These are phyloP conservation scores for Colletotrichum scovillei DNA, from an alignment of 2,329 filamentous ascomycete genomes.

Conservation along the genomic window DNA sequence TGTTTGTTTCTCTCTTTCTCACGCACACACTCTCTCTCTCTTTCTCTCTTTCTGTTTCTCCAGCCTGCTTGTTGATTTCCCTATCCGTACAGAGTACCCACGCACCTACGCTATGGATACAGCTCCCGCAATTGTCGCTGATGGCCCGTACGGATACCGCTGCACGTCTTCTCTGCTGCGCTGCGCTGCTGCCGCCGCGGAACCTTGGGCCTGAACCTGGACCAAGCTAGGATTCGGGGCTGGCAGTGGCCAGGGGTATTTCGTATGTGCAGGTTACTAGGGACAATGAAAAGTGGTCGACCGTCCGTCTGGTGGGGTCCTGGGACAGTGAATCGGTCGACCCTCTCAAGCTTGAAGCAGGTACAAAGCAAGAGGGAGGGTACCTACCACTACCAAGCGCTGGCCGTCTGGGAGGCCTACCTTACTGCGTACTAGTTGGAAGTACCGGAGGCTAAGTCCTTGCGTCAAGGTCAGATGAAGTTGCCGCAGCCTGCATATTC, in stretches of 20 bases:
- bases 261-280: background rate
- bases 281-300: background rate
- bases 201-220: constrained; percentile 15
- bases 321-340: background rate
- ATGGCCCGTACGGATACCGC: background rate
- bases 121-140: background rate
- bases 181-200: background rate
- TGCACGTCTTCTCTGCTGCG: background rate
- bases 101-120: background rate
- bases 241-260: constrained; percentile 5
- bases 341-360: background rate
- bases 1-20: background rate
- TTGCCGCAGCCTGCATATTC: constrained; percentile 10
- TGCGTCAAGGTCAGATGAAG: constrained; percentile 32
- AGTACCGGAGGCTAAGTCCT: constrained; percentile 13
- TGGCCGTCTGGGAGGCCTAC: background rate
- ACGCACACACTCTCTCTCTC: background rate
- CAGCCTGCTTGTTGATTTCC: background rate
- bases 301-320: constrained; percentile 2
- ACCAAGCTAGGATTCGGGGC: constrained; percentile 15
- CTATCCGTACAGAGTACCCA: too few species aligned
- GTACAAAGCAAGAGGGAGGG: constrained; percentile 3
- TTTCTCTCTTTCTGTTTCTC: background rate
- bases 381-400: background rate
- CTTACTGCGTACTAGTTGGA: constrained; percentile 4